Evolutionary conservation across 176 grass and related monocot species (phyloP).

Genomic region (sorghum (Sorghum bicolor)): Sorghum_bicolor_NCBIv3 NC_012873.2:10953001-10953500

Average conservation of each 20-base stretch:
- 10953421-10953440: conserved; percentile 41
- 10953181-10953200: conserved; percentile 41
- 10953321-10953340: conserved; percentile 29
- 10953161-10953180: conserved; percentile 20
- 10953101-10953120: conserved; percentile 18
- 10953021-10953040: neutral
- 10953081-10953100: neutral
- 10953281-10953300: conserved; percentile 21
- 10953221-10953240: neutral
- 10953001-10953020: conserved; percentile 35
- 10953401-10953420: conserved; percentile 28
- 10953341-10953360: conserved; percentile 31
- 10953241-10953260: conserved; percentile 18
- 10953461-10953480: conserved; percentile 31
- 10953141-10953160: neutral
- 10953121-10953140: conserved; percentile 40
- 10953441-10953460: neutral
- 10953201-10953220: conserved; percentile 41
- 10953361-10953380: conserved; percentile 20
- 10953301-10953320: conserved; percentile 33
- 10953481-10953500: conserved; percentile 42
- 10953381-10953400: conserved; percentile 43
- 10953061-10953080: conserved; percentile 38
- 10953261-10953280: conserved; percentile 36
- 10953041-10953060: conserved; percentile 38